A percentile compares a stretch with the other conserved stretches of the same genome.
These are phyloP conservation scores for Rhizopus arrhizus DNA, from an alignment of 371 early-diverging fungal genomes.

Conservation along the genomic window DNA sequence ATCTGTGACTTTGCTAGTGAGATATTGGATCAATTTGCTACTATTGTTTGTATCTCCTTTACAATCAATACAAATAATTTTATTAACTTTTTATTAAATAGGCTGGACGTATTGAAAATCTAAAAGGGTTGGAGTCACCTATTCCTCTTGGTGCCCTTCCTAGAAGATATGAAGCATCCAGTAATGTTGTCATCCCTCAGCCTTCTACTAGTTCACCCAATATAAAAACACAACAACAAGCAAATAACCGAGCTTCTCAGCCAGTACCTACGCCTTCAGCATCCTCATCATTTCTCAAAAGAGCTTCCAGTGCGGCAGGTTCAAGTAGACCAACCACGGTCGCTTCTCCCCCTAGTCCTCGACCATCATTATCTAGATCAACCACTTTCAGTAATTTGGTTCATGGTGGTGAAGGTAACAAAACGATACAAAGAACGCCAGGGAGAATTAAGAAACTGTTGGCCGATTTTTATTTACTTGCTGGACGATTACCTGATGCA, in stretches of 20 bases:
- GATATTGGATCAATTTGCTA: constrained; percentile 58
- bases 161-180: constrained; percentile 4
- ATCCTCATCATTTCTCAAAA: constrained; percentile 26
- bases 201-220: constrained; percentile 18
- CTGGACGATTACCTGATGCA: constrained; percentile 74
- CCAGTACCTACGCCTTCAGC: constrained; percentile 17
- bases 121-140: constrained; percentile 44
- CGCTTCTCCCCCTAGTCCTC: constrained; percentile 25
- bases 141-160: constrained; percentile 22
- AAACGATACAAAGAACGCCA: constrained; percentile 61
- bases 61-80: neutral
- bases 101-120: constrained; percentile 43
- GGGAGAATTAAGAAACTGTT: constrained; percentile 75
- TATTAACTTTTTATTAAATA: constrained; percentile 5
- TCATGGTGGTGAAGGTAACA: constrained; percentile 21
- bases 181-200: constrained; percentile 21
- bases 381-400: constrained; percentile 15
- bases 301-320: constrained; percentile 24
- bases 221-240: constrained; percentile 1
- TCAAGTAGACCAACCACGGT: neutral
- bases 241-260: neutral
- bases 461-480: constrained; percentile 76
- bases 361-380: constrained; percentile 25
- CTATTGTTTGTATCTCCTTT: constrained; percentile 29
- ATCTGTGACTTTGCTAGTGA: constrained; percentile 75